Evolutionary conservation across 768 basidiomycete genomes (phyloP).

Genomic region (Chiua virens): DNA sequence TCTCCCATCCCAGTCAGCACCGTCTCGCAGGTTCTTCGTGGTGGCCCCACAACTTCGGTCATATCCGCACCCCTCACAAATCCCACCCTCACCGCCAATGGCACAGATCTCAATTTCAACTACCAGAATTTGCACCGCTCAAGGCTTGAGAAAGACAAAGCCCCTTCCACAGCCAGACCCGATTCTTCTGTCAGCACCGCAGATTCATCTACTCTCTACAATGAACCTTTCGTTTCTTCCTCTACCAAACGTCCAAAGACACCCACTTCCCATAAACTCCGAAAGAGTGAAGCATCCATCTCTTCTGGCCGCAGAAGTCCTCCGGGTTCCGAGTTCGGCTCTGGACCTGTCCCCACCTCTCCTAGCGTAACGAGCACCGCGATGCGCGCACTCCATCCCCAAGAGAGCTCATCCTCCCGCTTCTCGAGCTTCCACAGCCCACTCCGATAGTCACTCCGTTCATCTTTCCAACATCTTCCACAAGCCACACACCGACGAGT

Average conservation of each 20-base stretch:
- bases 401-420: conserved; percentile 60
- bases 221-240: conserved; percentile 44
- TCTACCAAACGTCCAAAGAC: conserved; percentile 38
- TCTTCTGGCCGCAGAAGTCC: conserved; percentile 51
- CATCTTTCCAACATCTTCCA: conserved; percentile 54
- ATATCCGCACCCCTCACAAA: conserved; percentile 88
- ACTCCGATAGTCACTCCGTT: conserved; percentile 48
- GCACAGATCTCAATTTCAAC: conserved; percentile 73
- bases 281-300: conserved; percentile 56
- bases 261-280: conserved; percentile 34
- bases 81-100: conserved; percentile 69
- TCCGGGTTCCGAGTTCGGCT: conserved; percentile 53
- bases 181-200: conserved; percentile 54
- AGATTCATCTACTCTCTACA: conserved; percentile 61
- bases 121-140: conserved; percentile 48
- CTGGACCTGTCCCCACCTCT: conserved; percentile 36
- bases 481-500: conserved; percentile 54
- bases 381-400: conserved; percentile 53
- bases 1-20: conserved; percentile 60
- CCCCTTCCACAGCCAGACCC: conserved; percentile 36
- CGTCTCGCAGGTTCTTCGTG: conserved; percentile 54
- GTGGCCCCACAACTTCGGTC: conserved; percentile 24
- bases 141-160: conserved; percentile 54
- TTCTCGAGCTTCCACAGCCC: conserved; percentile 43
- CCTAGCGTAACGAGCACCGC: conserved; percentile 34